phyloP scores from a whole-genome alignment of 1,139 yeast genomes.

The Kluyveromyces sp. region DNA sequence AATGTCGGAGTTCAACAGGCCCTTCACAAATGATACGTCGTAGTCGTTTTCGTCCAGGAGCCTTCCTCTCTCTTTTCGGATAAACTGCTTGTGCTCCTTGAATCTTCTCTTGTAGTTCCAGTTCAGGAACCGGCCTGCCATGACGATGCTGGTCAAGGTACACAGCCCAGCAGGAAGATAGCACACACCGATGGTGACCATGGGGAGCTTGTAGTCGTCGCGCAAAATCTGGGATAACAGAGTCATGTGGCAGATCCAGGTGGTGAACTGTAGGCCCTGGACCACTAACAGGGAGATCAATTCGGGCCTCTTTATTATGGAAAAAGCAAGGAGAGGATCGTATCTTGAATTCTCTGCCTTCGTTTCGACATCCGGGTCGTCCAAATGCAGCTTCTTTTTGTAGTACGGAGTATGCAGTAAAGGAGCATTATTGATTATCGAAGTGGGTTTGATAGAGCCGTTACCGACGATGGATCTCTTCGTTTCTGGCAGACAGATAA shows the following conservation, averaged over 20 bases:
- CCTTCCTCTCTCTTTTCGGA: slow-evolving; percentile 18
- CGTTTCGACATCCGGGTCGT: slow-evolving; percentile 30
- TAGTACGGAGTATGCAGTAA: slow-evolving; percentile 27
- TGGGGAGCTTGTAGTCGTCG: slow-evolving; percentile 41
- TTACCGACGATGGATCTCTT: slow-evolving; percentile 63
- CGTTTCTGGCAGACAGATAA: slow-evolving; percentile 61
- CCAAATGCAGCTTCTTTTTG: slow-evolving; percentile 25
- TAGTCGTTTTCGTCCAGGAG: slow-evolving; percentile 25
- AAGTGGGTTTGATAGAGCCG: slow-evolving; percentile 45
- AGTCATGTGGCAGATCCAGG: slow-evolving; percentile 66
- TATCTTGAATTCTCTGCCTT: slow-evolving; percentile 29
- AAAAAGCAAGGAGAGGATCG: slow-evolving; percentile 42
- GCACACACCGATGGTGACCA: slow-evolving; percentile 55
- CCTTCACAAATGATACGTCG: slow-evolving; percentile 16
- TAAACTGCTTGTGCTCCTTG: slow-evolving; percentile 19
- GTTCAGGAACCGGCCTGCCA: slow-evolving; percentile 44
- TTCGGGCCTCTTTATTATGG: slow-evolving; percentile 36
- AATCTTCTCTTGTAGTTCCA: slow-evolving; percentile 35
- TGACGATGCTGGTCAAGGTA: slow-evolving; percentile 45
- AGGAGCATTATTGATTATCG: slow-evolving; percentile 39
- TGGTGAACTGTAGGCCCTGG: slow-evolving; percentile 53
- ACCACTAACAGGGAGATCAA: slow-evolving; percentile 40
- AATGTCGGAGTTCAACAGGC: slow-evolving; percentile 18
- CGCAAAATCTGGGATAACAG: slow-evolving; percentile 51
- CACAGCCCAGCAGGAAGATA: slow-evolving; percentile 57